Evolutionary conservation across 352 stramenopile species (phyloP).

Genomic region (Pythium coloratum): DNA sequence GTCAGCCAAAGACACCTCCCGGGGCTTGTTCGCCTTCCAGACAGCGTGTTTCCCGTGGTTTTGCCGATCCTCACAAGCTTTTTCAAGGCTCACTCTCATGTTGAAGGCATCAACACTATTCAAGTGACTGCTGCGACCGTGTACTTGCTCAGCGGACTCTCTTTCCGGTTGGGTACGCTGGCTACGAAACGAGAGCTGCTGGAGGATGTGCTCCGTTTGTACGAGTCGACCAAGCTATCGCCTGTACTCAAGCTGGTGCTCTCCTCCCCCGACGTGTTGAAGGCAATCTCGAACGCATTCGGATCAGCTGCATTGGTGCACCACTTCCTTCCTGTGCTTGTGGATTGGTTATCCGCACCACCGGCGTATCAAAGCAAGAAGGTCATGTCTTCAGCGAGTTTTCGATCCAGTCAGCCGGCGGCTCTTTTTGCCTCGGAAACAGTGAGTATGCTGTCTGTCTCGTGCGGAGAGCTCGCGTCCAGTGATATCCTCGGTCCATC

Average conservation of each 20-base stretch:
- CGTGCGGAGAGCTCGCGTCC: slow-evolving; percentile 54
- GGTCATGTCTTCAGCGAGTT: background rate
- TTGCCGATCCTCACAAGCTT: slow-evolving; percentile 56
- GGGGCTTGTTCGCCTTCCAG: slow-evolving; percentile 40
- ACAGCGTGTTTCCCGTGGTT: slow-evolving; percentile 44
- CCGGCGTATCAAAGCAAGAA: slow-evolving; percentile 16
- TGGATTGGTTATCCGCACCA: slow-evolving; percentile 63
- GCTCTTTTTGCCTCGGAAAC: slow-evolving; percentile 50
- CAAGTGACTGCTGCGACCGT: slow-evolving; percentile 54
- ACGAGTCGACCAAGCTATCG: slow-evolving; percentile 52
- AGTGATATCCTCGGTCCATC: slow-evolving; percentile 52
- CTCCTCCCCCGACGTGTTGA: slow-evolving; percentile 49
- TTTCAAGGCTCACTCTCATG: slow-evolving; percentile 47
- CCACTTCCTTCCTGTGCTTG: slow-evolving; percentile 56
- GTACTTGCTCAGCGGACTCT: slow-evolving; percentile 53
- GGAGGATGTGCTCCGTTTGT: slow-evolving; percentile 50
- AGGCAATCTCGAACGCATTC: slow-evolving; percentile 31
- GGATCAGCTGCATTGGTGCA: slow-evolving; percentile 45
- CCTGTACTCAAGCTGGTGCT: slow-evolving; percentile 45
- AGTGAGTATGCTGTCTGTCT: slow-evolving; percentile 41
- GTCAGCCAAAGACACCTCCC: slow-evolving; percentile 34
- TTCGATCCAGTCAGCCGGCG: slow-evolving; percentile 9
- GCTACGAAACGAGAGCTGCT: slow-evolving; percentile 36
- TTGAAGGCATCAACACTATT: slow-evolving; percentile 40
- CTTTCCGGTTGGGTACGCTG: slow-evolving; percentile 39